Base-by-base conservation (phyloP, 805 yeast genomes). In the Yamadazyma insecticola region DNA sequence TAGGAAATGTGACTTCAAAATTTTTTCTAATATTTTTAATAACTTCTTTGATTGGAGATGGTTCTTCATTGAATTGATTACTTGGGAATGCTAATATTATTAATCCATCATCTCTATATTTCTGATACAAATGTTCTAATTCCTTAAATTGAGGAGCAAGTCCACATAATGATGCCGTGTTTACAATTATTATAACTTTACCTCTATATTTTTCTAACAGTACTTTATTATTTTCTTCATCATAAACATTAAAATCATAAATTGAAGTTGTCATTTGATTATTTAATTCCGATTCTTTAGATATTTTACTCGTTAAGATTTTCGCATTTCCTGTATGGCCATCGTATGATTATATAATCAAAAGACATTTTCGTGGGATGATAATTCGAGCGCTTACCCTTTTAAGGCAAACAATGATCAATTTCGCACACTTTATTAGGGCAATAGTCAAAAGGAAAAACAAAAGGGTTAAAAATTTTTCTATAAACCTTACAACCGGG, bases 21-120 rank as follows among this genome's bases (percentile, higher is more conserved):
- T 41, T 37, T 13, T 30, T 15, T 12, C 49, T 49, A 13, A 50
- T 48, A 12, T 37, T 40, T 13, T 27, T 24, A 13, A 46, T 49
- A 12, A 62, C 49, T 17, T 48, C 35, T 4, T 26, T 72, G 30
- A 73, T 76, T 3, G 73, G 50, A 3, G 78, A 79, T 44, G 92
- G 81, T 59, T 89, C 85, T 66, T 92, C 82, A 46, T 74, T 63
- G 53, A 88, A 88, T 55, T 87, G 96, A 61, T 86, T 84, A 60
- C 96, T 85, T 19, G 97, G 97, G 72, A 88, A 87, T 0, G 88
- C 96, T 21, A 88, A 42, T 16, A 88, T 68, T 26, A 62, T 76
- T 15, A 89, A 63, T 1, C 85, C 94, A 40, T 71, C 50, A 29
- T 70, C 74, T 32, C 70, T 60, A 60, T 80, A 83, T 51, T 77